These are phyloP conservation scores for Mimosa bimucronata DNA, from an alignment of 306 rosid species.

Conservation along the genomic window DNA sequence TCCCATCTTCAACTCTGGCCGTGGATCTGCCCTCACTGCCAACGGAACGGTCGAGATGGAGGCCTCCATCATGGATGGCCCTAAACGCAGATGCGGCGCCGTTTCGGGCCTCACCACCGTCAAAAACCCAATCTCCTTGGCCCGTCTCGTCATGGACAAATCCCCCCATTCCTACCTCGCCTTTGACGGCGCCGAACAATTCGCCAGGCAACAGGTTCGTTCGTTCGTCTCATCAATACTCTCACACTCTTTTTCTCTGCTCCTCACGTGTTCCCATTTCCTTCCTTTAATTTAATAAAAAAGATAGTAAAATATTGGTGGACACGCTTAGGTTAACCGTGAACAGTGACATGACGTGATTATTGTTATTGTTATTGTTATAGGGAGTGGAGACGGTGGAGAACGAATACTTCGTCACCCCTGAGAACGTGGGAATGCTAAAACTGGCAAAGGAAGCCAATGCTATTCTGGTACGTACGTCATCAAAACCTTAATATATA, in stretches of 20 bases:
- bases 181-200: slow-evolving; percentile 85
- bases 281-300: not conserved
- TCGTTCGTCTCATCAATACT: too few relatives aligned
- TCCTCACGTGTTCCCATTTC: slow-evolving; percentile 5
- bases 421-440: slow-evolving; percentile 84
- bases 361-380: not conserved
- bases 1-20: slow-evolving; percentile 90
- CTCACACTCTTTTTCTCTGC: not conserved
- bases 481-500: not conserved
- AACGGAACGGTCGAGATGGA: slow-evolving; percentile 95
- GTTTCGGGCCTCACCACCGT: slow-evolving; percentile 86
- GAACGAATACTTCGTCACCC: slow-evolving; percentile 84
- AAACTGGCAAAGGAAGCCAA: slow-evolving; percentile 92
- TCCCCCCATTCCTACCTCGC: slow-evolving; percentile 97
- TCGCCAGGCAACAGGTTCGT: slow-evolving; percentile 78
- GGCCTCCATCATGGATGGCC: slow-evolving; percentile 95
- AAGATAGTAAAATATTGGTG: not conserved
- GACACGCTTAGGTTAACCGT: not conserved
- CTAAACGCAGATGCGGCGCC: slow-evolving; percentile 85
- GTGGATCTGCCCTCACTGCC: slow-evolving; percentile 87
- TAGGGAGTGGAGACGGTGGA: slow-evolving; percentile 78
- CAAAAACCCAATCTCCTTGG: slow-evolving; percentile 84
- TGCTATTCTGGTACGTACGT: slow-evolving; percentile 74
- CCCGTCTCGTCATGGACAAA: slow-evolving; percentile 94
- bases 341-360: not conserved